Evolutionary conservation across 2,329 filamentous ascomycete species (phyloP), one percentile per base, ranked within the genome.

Genomic region (Microdochium nivale): DNA sequence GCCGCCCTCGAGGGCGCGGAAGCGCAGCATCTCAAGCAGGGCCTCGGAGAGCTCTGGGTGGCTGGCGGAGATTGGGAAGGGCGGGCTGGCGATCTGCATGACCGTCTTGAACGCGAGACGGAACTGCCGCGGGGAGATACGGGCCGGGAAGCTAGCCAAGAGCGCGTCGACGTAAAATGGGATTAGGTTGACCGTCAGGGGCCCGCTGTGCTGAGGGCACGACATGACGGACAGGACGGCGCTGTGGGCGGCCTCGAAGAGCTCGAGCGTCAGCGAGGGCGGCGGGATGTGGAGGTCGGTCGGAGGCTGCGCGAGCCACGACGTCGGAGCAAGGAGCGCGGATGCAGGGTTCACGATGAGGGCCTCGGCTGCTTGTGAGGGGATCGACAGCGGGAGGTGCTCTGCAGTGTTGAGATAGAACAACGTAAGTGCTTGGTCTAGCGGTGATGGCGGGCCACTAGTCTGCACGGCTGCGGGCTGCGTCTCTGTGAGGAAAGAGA

Each of bases 161-260:
- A 96, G 76, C 14, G 85, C 83, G 59, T 91, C 85, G 56, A 95
- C 83, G 67, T 96, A 96, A 62, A 88, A 88, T 0, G 90, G 88
- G 1, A 91, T 77, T 51, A 94, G 80, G 56, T 80, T 78, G 9
- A 83, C 78, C 16, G 88, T 84, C 23, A 95, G 71, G 16, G 80
- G 70, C 19, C 85, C 82, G n/a, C 24, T 27, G 59, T 90, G 91
- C 56, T 88, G 84, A 1, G 90, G 88, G 49, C 88, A 86, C 0
- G 88, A 88, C 47, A 96, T 81, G 3, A 89, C 84, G 1, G 91
- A 83, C 5, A 96, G 79, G 57, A 89, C 80, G 43, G 91, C 81
- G 57, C 86, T 88, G 69, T 96, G 91, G 0, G 90, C 89, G 1
- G 91, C 83, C 67, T 96, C 91, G 60, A 95, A 95, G n/a, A 95